These are phyloP conservation scores for Hortiboletus campestris DNA, from an alignment of 768 basidiomycete genomes.

Conservation along the genomic window DNA sequence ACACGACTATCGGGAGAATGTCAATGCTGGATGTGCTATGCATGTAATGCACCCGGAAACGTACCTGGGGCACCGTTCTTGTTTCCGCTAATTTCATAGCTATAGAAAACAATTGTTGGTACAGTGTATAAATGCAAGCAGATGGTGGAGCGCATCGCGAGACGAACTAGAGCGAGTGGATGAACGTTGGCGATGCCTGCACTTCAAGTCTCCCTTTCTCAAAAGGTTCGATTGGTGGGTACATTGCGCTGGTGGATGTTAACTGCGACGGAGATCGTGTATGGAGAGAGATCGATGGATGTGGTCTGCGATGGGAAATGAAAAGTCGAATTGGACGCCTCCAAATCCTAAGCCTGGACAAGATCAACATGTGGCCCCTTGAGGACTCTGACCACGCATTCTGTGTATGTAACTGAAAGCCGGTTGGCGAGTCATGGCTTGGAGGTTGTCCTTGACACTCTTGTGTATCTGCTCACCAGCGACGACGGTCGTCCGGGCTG, in stretches of 20 bases:
- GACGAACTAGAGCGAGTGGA: constrained; percentile 75
- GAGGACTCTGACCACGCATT: too few relatives aligned
- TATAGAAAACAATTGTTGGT: constrained; percentile 26
- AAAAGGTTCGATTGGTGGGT: constrained; percentile 66
- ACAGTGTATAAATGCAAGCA: background rate
- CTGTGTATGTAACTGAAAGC: too few relatives aligned
- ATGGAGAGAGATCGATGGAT: constrained; percentile 19
- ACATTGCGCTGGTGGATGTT: constrained; percentile 43
- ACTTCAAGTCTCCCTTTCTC: constrained; percentile 66
- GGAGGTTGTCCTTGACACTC: too few relatives aligned
- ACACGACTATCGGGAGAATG: constrained; percentile 53
- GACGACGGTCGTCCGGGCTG: too few relatives aligned
- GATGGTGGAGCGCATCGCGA: constrained; percentile 8
- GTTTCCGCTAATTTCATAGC: constrained; percentile 83
- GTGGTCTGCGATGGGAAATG: constrained; percentile 9
- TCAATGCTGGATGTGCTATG: background rate
- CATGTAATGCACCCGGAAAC: constrained; percentile 3
- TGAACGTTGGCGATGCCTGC: constrained; percentile 40
- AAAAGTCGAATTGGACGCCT: background rate
- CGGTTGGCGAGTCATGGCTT: too few relatives aligned
- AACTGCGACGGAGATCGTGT: background rate
- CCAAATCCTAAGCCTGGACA: constrained; percentile 9
- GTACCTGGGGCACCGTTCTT: constrained; percentile 71
- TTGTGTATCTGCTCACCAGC: background rate
- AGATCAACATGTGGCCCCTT: background rate